These are phyloP conservation scores for Pyrenochaeta sp. DNA, from an alignment of 2,329 filamentous ascomycete genomes.

Conservation along the genomic window DNA sequence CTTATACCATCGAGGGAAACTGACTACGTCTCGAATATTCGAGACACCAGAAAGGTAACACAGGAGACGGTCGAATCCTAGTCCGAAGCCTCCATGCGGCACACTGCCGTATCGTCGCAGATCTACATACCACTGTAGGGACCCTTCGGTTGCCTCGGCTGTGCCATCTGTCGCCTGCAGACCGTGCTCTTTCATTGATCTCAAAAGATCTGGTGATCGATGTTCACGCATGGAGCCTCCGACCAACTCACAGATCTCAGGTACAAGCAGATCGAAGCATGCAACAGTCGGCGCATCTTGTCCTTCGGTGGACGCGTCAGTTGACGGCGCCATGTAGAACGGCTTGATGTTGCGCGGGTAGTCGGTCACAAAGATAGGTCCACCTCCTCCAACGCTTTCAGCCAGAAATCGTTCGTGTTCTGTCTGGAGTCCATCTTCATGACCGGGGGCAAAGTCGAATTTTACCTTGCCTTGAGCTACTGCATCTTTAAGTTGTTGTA, in stretches of 20 bases:
- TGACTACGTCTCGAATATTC: conserved; percentile 84
- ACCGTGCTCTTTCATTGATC: conserved; percentile 75
- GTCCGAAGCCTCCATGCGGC: conserved; percentile 88
- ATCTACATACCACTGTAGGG: conserved; percentile 85
- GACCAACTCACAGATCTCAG: conserved; percentile 84
- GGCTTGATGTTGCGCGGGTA: conserved; percentile 91
- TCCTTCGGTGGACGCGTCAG: conserved; percentile 15
- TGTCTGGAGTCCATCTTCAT: conserved; percentile 79
- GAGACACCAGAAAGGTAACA: conserved; percentile 83
- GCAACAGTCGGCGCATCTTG: conserved; percentile 68
- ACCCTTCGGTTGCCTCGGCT: conserved; percentile 31
- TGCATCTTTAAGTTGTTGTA: conserved; percentile 71
- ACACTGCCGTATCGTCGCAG: conserved; percentile 89
- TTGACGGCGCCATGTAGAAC: conserved; percentile 79
- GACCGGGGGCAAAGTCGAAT: conserved; percentile 75
- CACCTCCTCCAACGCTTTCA: conserved; percentile 66
- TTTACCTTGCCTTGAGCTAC: conserved; percentile 56
- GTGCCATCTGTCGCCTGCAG: conserved; percentile 52
- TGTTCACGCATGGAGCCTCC: conserved; percentile 92
- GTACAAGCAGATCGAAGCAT: conserved; percentile 89
- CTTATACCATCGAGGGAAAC: conserved; percentile 79
- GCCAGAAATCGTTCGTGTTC: conserved; percentile 95
- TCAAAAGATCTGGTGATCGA: conserved; percentile 70
- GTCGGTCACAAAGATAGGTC: conserved; percentile 88
- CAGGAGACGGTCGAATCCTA: conserved; percentile 88